These are phyloP conservation scores for Pseudisothecium myosuroides DNA, from an alignment of 225 moss, liverwort and hornwort species.

Conservation along the genomic window DNA sequence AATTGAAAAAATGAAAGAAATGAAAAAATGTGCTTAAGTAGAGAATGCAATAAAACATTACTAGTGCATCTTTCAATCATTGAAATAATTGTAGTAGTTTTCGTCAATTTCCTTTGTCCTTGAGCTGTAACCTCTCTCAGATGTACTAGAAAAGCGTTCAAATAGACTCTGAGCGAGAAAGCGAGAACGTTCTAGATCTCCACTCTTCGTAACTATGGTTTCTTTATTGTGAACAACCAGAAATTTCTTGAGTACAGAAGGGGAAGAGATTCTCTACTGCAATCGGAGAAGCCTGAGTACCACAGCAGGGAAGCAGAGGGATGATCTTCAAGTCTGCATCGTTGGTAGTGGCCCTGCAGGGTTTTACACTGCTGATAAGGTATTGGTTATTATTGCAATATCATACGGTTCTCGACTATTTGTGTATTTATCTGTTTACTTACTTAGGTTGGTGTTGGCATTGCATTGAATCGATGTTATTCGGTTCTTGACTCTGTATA, in stretches of 20 bases:
- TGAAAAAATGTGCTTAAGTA: not conserved
- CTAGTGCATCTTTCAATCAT: not conserved
- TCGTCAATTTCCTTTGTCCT: not conserved
- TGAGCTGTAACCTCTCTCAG: not conserved
- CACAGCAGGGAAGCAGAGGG: not conserved
- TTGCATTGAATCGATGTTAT: not conserved
- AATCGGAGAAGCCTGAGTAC: slow-evolving; percentile 1
- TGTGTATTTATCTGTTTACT: not conserved
- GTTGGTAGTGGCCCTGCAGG: slow-evolving; percentile 98
- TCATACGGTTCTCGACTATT: not conserved
- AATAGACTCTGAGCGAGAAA: not conserved
- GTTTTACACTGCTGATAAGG: slow-evolving; percentile 98
- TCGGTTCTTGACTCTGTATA: not conserved
- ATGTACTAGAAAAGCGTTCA: not conserved
- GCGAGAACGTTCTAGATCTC: not conserved
- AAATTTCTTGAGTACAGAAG: not conserved
- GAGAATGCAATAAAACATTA: not conserved
- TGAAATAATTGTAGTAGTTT: not conserved
- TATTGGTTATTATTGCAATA: not conserved
- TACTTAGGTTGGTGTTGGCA: not conserved
- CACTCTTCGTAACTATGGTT: not conserved
- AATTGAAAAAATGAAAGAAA: too few species aligned
- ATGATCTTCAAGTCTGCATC: slow-evolving; percentile 67
- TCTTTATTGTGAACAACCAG: not conserved
- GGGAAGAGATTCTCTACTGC: not conserved